Evolutionary conservation across 257 asterid genomes (phyloP).

Genomic region (Marsdenia floribunda): DNA sequence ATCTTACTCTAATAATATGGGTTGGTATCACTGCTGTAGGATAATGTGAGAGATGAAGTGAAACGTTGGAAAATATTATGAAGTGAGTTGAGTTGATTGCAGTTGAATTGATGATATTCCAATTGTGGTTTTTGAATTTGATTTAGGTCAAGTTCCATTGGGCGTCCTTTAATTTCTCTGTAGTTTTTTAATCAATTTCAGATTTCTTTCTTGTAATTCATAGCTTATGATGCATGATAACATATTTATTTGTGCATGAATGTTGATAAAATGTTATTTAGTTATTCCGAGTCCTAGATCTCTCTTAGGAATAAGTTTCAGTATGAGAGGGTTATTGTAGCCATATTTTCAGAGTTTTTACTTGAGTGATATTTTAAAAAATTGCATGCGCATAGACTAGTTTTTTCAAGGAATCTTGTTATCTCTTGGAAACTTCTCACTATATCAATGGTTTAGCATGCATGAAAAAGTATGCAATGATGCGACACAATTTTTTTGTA

Average conservation of each 20-base stretch:
- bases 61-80: too few species aligned
- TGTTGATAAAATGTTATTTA: conserved; percentile 5
- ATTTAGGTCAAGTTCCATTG: too few species aligned
- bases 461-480: background rate
- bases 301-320: background rate
- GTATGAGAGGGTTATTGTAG: background rate
- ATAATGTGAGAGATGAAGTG: too few species aligned
- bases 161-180: too few species aligned
- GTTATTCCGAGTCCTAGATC: background rate
- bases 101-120: too few species aligned
- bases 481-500: background rate
- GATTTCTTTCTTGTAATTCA: too few species aligned
- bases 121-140: too few species aligned
- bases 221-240: too few species aligned
- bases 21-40: too few species aligned
- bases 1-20: too few species aligned
- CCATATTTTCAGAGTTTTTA: background rate
- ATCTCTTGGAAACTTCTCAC: background rate
- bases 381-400: background rate
- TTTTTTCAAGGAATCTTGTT: background rate
- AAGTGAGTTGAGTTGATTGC: too few species aligned
- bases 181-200: too few species aligned
- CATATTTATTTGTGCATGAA: background rate
- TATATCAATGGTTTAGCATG: background rate
- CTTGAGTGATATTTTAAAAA: background rate